A percentile compares a stretch with the other conserved stretches of the same genome.
phyloP scores from a whole-genome alignment of 441 rosid genomes.

The Adansonia madagascariensis region DNA sequence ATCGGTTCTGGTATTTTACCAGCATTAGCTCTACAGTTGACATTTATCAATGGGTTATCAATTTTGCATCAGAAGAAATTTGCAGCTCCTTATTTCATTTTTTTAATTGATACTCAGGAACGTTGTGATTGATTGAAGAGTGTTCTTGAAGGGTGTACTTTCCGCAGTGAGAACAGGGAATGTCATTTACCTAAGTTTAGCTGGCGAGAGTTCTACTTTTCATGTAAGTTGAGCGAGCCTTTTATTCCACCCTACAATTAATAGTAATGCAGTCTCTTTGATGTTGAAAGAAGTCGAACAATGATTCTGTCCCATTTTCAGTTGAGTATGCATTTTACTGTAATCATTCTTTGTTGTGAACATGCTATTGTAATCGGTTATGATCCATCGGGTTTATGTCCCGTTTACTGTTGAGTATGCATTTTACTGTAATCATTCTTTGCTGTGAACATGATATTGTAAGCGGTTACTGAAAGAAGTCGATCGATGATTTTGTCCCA shows the following conservation, averaged over 20 bases:
- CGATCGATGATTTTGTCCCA: not conserved
- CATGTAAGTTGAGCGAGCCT: constrained; percentile 5
- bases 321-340: not conserved
- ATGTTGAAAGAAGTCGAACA: constrained; percentile 1
- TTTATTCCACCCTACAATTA: not conserved
- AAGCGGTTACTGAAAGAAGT: not conserved
- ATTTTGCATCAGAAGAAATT: constrained; percentile 10
- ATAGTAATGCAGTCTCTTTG: not conserved
- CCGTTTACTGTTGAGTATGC: not conserved
- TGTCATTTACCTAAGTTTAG: not conserved
- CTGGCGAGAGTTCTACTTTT: not conserved
- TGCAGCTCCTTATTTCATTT: not conserved
- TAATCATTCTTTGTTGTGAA: not conserved
- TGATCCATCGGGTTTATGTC: not conserved
- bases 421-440: not conserved
- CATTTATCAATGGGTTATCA: constrained; percentile 1
- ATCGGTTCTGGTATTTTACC: not conserved
- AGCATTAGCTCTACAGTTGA: not conserved
- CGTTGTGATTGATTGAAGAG: not conserved
- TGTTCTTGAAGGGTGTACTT: not conserved
- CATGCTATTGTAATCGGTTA: not conserved
- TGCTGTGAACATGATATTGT: not conserved
- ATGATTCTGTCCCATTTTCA: not conserved
- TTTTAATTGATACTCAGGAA: constrained; percentile 14
- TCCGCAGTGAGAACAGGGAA: not conserved